Conservation (phyloP, 140 eudicot genomes). For the Oenanthe javanica region DNA sequence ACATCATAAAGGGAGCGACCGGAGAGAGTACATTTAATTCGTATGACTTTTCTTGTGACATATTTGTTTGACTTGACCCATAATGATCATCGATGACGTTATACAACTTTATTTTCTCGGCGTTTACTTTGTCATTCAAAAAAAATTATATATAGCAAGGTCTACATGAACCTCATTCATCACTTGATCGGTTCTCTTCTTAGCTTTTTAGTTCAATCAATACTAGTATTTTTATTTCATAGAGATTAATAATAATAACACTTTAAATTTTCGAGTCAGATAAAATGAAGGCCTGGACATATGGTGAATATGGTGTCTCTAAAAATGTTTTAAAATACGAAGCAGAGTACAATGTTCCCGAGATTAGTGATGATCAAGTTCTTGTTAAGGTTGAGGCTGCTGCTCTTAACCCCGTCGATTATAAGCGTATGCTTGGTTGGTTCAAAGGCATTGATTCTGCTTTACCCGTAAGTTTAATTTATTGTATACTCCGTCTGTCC, state of each 20-base stretch:
- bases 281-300: background rate
- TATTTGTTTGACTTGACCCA: background rate
- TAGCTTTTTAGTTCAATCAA: background rate
- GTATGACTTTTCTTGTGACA: background rate
- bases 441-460: background rate
- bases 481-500: background rate
- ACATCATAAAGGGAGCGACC: no score
- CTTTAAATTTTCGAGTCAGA: background rate
- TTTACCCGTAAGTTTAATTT: background rate
- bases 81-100: background rate
- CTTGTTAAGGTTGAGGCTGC: slow-evolving; percentile 1
- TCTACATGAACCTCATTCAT: background rate
- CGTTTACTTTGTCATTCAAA: background rate
- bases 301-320: background rate
- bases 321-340: background rate
- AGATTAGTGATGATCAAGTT: slow-evolving; percentile 6
- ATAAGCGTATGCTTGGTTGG: slow-evolving; percentile 4
- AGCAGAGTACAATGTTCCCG: background rate
- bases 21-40: no score
- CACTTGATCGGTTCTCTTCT: no score
- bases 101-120: background rate
- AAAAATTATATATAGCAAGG: background rate
- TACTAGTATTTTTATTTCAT: no score
- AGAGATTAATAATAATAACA: no score
- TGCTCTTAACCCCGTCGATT: background rate